A percentile compares a stretch with the other conserved stretches of the same genome.
phyloP scores from a whole-genome alignment of 2,329 filamentous ascomycete species.

The Colletotrichum sp. region DNA sequence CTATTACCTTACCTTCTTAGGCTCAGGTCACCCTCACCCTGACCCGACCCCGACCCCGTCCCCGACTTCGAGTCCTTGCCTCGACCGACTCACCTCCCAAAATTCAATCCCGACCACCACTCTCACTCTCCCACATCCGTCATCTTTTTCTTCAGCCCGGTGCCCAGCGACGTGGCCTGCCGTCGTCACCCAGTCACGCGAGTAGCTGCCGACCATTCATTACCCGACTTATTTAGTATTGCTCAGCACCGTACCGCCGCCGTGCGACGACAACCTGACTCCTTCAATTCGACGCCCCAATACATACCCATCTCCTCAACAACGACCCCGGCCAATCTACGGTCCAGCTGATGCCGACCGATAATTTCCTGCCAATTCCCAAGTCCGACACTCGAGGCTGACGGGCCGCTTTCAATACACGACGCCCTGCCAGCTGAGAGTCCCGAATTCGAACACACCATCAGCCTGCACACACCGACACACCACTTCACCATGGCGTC shows the following conservation, averaged over 20 bases:
- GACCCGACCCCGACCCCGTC: constrained; percentile 10
- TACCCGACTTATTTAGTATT: constrained; percentile 15
- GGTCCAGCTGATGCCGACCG: constrained; percentile 24
- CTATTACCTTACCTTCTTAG: neutral
- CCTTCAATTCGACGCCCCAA: constrained; percentile 15
- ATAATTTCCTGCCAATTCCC: constrained; percentile 16
- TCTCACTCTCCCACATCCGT: neutral
- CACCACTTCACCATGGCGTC: constrained; percentile 42
- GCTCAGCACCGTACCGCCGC: constrained; percentile 16
- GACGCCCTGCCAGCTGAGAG: constrained; percentile 7
- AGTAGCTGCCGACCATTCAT: constrained; percentile 9
- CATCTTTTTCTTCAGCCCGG: constrained; percentile 14
- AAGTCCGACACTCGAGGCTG: constrained; percentile 21
- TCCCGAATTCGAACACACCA: constrained; percentile 20
- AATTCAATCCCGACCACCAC: neutral
- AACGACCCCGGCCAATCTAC: constrained; percentile 4
- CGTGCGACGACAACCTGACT: constrained; percentile 12
- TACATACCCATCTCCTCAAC: constrained; percentile 9
- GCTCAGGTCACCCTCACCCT: neutral
- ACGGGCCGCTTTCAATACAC: constrained; percentile 18
- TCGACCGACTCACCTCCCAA: constrained; percentile 10
- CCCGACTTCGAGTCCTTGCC: neutral
- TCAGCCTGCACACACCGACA: neutral
- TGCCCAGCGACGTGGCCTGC: constrained; percentile 15
- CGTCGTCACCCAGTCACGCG: constrained; percentile 17